phyloP scores from a whole-genome alignment of 2,329 filamentous ascomycete genomes.

The Neurospora sp. region DNA sequence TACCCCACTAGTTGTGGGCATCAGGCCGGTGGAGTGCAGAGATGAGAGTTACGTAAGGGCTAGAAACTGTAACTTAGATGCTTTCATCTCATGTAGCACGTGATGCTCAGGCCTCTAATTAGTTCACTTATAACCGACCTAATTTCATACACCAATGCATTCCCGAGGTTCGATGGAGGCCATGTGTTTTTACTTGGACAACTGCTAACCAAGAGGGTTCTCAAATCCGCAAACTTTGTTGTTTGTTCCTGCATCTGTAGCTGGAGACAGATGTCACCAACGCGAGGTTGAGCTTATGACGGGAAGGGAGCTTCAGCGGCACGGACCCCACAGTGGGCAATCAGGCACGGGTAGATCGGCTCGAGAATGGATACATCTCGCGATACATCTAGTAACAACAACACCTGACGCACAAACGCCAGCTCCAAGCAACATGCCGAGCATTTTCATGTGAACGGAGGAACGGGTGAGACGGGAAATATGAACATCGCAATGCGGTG shows the following conservation, averaged over 20 bases:
- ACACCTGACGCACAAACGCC: neutral
- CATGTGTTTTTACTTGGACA: neutral
- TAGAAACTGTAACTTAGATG: neutral
- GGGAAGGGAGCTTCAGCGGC: neutral
- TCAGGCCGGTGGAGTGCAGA: neutral
- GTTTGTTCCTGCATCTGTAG: neutral
- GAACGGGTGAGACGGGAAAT: neutral
- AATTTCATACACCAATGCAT: neutral
- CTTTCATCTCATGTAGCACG: neutral
- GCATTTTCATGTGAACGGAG: neutral
- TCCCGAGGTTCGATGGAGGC: neutral
- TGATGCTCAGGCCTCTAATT: neutral
- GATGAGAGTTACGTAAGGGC: neutral
- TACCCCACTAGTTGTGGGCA: neutral
- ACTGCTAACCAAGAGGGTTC: neutral
- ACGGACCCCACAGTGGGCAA: neutral
- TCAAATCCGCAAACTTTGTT: neutral
- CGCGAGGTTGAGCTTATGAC: neutral
- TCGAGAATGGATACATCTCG: neutral
- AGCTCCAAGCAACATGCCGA: neutral
- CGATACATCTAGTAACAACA: neutral
- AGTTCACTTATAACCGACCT: neutral
- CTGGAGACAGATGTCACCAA: neutral
- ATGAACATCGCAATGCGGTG: neutral
- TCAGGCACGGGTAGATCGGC: neutral